Evolutionary conservation across 2,329 filamentous ascomycete species (phyloP).

Genomic region (Thermoascus crustaceus): DNA sequence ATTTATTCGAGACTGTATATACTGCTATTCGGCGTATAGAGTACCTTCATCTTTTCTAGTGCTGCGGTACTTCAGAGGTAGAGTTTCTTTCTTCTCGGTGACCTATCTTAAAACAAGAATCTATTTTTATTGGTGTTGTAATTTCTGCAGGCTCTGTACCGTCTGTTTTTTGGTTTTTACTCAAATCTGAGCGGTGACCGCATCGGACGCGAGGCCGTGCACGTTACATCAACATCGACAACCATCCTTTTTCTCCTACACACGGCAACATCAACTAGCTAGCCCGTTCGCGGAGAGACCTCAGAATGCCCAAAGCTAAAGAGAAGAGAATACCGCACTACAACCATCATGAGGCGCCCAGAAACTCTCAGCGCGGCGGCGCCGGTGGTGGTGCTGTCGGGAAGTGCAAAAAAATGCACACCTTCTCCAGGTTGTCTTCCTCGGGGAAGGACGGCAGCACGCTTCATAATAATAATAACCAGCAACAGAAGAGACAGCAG

Average conservation of each 20-base stretch:
- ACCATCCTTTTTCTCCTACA: too few relatives aligned
- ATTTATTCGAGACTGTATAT: neutral
- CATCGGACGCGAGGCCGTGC: too few relatives aligned
- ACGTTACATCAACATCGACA: too few relatives aligned
- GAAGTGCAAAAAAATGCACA: slow-evolving; percentile 21
- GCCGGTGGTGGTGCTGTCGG: slow-evolving; percentile 5
- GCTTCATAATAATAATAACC: neutral
- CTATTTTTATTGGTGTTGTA: too few relatives aligned
- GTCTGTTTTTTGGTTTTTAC: too few relatives aligned
- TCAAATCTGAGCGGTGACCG: too few relatives aligned
- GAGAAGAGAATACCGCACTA: slow-evolving; percentile 11
- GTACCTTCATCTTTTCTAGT: slow-evolving; percentile 9
- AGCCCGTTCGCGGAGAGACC: too few relatives aligned
- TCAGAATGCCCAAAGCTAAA: slow-evolving; percentile 19
- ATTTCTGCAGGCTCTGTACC: too few relatives aligned
- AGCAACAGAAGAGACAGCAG: slow-evolving; percentile 10
- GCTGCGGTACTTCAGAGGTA: neutral
- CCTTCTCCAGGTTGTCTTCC: slow-evolving; percentile 19
- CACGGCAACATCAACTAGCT: too few relatives aligned
- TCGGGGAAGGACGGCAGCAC: slow-evolving; percentile 4
- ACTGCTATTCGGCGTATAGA: slow-evolving; percentile 1
- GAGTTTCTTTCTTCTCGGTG: too few relatives aligned
- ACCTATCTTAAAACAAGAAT: too few relatives aligned
- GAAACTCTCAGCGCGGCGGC: slow-evolving; percentile 3
- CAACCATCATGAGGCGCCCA: slow-evolving; percentile 5